Percentiles rank a stretch among this genome's conserved stretches.
Evolutionary conservation across 345 rosid genomes (phyloP).

Genomic region (Arabis hirsuta): DNA sequence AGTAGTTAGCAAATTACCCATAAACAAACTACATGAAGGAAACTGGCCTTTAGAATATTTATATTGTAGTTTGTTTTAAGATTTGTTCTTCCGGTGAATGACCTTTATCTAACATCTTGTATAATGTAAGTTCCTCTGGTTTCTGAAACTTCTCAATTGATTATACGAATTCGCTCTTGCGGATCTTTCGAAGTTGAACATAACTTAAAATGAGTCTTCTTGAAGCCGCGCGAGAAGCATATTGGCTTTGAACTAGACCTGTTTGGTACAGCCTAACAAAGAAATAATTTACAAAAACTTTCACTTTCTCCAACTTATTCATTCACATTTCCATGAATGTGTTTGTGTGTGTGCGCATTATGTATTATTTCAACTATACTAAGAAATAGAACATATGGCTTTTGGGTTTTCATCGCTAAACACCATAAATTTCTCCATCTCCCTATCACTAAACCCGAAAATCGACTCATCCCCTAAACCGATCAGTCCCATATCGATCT

Average conservation of each 20-base stretch:
- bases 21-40: neutral
- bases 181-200: neutral
- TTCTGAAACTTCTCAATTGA: neutral
- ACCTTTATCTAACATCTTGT: neutral
- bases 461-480: conserved; percentile 20
- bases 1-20: neutral
- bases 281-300: neutral
- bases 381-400: conserved; percentile 42
- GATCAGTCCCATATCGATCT: conserved; percentile 31
- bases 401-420: conserved; percentile 41
- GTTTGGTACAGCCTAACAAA: conserved; percentile 3
- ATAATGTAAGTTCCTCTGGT: neutral
- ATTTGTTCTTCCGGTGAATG: too few relatives aligned
- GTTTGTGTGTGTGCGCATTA: neutral
- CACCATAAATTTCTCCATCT: conserved; percentile 34
- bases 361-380: conserved; percentile 16
- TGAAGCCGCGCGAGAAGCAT: neutral
- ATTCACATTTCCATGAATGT: conserved; percentile 6
- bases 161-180: too few relatives aligned
- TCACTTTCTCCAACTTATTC: neutral
- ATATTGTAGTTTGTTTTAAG: neutral
- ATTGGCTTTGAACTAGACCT: neutral
- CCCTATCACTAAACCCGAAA: conserved; percentile 17
- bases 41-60: neutral
- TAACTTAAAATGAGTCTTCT: neutral